Conservation (phyloP, 768 basidiomycete genomes). For the Serendipita sp. region DNA sequence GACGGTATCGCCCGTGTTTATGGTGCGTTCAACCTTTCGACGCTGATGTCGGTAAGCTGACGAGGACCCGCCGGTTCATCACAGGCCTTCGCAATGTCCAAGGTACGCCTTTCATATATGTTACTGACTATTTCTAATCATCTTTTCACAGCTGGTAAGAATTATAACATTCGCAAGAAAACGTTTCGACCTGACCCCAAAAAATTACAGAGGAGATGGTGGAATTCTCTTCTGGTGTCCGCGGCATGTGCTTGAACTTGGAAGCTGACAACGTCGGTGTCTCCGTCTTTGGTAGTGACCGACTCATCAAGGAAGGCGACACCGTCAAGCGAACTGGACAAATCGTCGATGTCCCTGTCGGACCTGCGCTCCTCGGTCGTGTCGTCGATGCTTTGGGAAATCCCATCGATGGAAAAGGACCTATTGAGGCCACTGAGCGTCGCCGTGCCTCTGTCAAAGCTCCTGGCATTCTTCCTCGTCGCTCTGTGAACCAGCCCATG, state of each 20-base stretch:
- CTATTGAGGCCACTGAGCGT: slow-evolving; percentile 84
- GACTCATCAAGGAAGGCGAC: slow-evolving; percentile 99
- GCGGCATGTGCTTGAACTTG: slow-evolving; percentile 99
- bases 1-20: slow-evolving; percentile 99
- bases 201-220: slow-evolving; percentile 88
- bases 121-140: slow-evolving; percentile 7
- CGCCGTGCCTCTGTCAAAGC: slow-evolving; percentile 97
- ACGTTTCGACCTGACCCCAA: neutral
- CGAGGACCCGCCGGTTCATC: slow-evolving; percentile 14
- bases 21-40: slow-evolving; percentile 11
- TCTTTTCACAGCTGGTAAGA: slow-evolving; percentile 15
- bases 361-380: slow-evolving; percentile 91
- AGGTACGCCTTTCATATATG: slow-evolving; percentile 33
- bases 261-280: slow-evolving; percentile 99
- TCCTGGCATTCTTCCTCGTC: slow-evolving; percentile 96
- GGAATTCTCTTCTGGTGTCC: slow-evolving; percentile 99
- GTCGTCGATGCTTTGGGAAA: slow-evolving; percentile 99
- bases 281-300: slow-evolving; percentile 96
- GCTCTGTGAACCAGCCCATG: slow-evolving; percentile 99
- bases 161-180: slow-evolving; percentile 6
- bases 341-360: slow-evolving; percentile 99
- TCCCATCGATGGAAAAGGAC: slow-evolving; percentile 99
- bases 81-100: slow-evolving; percentile 91
- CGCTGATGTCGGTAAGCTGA: slow-evolving; percentile 5
- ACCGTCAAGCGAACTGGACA: slow-evolving; percentile 99